Base-by-base conservation (phyloP, 2,329 filamentous ascomycete species). In the Curvularia verruculosa region DNA sequence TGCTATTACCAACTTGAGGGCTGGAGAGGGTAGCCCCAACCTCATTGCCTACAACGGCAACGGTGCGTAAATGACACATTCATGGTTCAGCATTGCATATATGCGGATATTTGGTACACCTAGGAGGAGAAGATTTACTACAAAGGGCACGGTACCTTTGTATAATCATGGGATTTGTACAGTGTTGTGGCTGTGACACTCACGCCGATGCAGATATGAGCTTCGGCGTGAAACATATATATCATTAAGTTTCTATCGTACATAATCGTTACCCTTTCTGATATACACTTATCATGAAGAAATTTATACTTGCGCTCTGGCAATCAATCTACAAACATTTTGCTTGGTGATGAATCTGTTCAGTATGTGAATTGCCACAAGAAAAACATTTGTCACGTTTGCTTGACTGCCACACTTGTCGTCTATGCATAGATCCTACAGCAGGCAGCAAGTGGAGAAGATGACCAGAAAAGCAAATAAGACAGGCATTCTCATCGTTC, bases 1-100 rank as follows among this genome's bases (percentile, higher is more conserved):
- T 28, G 53, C 50, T 29, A 49, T 67, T 23, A 48, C 54, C 3
- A 54, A 56, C 13, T n/a, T 43, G 21, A 43, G 40, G 6, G 52
- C 60, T 29, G 56, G 58, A 5, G 18, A 43, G 2, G 61, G 56
- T 9, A 60, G 60, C 15, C 24, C 45, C 5, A 67, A 67, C 50
- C 34, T 63, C 21, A 40, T 67, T 44, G 60, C 58, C n/a, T 67
- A 63, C 44, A 65, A 67, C 39, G 52, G 52, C 19, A 52, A 52
- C 21, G 23, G 26, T 12, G 48, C 48, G 15, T 45, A 45, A 28
- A 40, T 15, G 5, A 2, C 23, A 24, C 40, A 15, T 24, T 15
- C 7, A 3, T n/a, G 21, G 24, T 41, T 26, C 5, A 5, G 5
- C 5, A 1, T 23, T 23, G 19, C 8, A 23, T n/a, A 24, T 21